phyloP scores from a whole-genome alignment of 257 asterid genomes.

The Ballota nigra region DNA sequence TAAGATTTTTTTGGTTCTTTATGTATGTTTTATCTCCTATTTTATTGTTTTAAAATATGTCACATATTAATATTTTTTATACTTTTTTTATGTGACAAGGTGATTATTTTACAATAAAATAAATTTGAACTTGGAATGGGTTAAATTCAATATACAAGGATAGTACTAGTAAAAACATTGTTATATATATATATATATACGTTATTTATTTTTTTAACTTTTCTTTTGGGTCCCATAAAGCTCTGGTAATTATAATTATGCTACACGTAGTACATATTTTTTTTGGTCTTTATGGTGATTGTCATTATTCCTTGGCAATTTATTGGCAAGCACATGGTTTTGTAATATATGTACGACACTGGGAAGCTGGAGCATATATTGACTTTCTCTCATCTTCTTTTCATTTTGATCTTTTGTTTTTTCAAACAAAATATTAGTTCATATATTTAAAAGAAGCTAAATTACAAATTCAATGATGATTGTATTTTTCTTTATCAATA shows the following conservation, averaged over 20 bases:
- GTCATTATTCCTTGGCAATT: slow-evolving; percentile 44
- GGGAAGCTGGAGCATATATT: neutral
- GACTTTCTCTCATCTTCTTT: neutral
- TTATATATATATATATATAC: neutral
- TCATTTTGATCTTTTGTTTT: neutral
- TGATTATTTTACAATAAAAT: neutral
- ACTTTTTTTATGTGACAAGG: no score
- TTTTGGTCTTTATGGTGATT: slow-evolving; percentile 28
- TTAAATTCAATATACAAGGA: neutral
- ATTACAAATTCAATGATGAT: neutral
- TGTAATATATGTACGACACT: slow-evolving; percentile 26
- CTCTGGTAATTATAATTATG: slow-evolving; percentile 25
- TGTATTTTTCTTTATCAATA: neutral
- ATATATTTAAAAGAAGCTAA: neutral
- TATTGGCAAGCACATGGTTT: slow-evolving; percentile 46
- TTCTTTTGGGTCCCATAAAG: slow-evolving; percentile 23
- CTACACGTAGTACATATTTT: slow-evolving; percentile 19
- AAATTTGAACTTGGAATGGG: neutral
- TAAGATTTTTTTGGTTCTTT: neutral
- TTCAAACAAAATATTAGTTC: neutral
- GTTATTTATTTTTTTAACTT: neutral
- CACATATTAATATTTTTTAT: no score
- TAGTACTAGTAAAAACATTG: neutral
- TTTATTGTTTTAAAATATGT: neutral
- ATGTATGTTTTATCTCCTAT: neutral